A percentile compares a stretch with the other conserved stretches of the same genome.
phyloP scores from a whole-genome alignment of 192 early-diverging fungal genomes.

The Linnemannia elongata region DNA sequence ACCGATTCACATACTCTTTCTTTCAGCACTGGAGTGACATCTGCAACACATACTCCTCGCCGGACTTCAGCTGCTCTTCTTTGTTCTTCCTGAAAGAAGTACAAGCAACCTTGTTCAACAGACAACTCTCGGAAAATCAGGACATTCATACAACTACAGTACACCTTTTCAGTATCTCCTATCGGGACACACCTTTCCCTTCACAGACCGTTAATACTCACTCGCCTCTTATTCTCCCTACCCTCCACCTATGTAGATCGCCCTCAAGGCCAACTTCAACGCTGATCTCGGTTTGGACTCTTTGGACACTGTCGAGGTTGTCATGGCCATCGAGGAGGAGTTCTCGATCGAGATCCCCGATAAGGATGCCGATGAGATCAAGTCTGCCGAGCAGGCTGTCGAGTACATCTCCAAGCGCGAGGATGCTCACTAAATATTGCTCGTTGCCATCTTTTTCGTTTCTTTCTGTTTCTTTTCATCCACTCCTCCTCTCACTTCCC shows the following conservation, averaged over 20 bases:
- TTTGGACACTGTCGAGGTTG: slow-evolving; percentile 98
- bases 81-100: neutral
- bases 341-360: slow-evolving; percentile 99
- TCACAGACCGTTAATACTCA: neutral
- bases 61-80: neutral
- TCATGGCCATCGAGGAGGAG: slow-evolving; percentile 99
- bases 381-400: slow-evolving; percentile 88
- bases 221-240: neutral
- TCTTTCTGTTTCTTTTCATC: neutral
- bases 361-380: slow-evolving; percentile 96
- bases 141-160: neutral
- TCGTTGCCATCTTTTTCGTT: neutral
- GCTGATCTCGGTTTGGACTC: slow-evolving; percentile 96
- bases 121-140: neutral
- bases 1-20: neutral
- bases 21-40: neutral
- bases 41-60: neutral
- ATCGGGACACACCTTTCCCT: neutral
- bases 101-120: neutral
- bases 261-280: slow-evolving; percentile 87
- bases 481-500: neutral
- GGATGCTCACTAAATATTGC: slow-evolving; percentile 77
- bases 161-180: neutral
- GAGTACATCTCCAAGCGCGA: slow-evolving; percentile 82
- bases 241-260: slow-evolving; percentile 70